phyloP scores from a whole-genome alignment of 176 grass and related monocot species.

The Elaeis guineensis region DNA sequence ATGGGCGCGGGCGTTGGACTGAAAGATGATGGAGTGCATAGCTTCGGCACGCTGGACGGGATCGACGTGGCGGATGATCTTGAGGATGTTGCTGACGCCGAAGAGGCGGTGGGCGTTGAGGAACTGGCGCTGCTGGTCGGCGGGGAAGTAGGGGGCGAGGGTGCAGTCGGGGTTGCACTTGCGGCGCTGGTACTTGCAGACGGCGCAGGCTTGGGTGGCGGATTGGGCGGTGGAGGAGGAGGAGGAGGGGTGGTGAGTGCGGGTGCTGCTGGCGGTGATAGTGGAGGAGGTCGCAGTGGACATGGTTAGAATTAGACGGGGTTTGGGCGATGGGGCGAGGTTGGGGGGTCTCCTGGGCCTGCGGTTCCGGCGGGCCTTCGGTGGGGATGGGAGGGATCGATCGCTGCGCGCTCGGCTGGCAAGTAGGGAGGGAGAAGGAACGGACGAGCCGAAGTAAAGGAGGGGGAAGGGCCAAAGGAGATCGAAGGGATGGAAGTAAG shows the following conservation, averaged over 20 bases:
- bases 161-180: conserved; percentile 49
- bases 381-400: too few species aligned
- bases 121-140: conserved; percentile 47
- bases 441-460: too few species aligned
- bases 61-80: conserved; percentile 12
- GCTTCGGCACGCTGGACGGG: conserved; percentile 22
- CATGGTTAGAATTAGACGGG: conserved; percentile 5
- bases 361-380: too few species aligned
- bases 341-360: too few species aligned
- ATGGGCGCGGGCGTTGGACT: conserved; percentile 30
- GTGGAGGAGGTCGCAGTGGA: conserved; percentile 13
- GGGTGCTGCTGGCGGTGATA: neutral
- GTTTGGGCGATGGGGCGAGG: too few species aligned
- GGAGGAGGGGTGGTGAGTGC: neutral
- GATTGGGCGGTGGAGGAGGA: neutral
- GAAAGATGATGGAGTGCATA: conserved; percentile 42
- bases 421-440: too few species aligned
- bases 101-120: conserved; percentile 52
- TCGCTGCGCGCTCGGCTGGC: too few species aligned
- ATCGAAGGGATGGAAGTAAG: too few species aligned
- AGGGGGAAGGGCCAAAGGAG: too few species aligned
- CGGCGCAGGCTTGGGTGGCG: conserved; percentile 46
- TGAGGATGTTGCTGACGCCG: conserved; percentile 48
- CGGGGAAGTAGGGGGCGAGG: conserved; percentile 57
- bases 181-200: conserved; percentile 61